Base-by-base conservation (phyloP, 2,329 filamentous ascomycete genomes). In the Pseudonectria foliicola region DNA sequence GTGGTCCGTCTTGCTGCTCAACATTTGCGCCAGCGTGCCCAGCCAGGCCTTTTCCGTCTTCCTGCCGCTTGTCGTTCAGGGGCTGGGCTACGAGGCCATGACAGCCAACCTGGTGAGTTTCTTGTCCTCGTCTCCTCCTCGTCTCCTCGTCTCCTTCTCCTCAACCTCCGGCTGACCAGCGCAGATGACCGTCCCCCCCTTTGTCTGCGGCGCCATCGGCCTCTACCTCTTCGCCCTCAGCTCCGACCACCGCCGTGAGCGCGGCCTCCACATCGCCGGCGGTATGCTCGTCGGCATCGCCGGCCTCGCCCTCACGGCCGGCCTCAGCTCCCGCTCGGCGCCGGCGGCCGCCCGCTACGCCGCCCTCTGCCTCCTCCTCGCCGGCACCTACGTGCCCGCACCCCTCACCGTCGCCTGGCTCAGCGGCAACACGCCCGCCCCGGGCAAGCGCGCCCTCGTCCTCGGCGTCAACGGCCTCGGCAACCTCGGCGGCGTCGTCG, bases 381-480 rank as follows among this genome's bases (percentile, higher is more conserved):
- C 46, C 3, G 50, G 50, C 13, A 44, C 47, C 32, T 53, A 53
- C 33, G 45, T 53, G 12, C 44, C 50, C 11, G 48, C 50, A 13
- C 50, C 50, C 28, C 37, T 53, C 23, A 53, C 50, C 11, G 46
- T 53, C 25, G 50, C 50, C 6, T 53, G 50, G 50, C 44, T 53
- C 13, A 53, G 46, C 28, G 50, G 50, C 38, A 53, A 53, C 31
- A 53, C 48, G 11, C 50, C 50, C n/a, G 49, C 53, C 29, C 49
- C 50, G 13, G 50, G 50, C 29, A 53, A 53, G 35, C 48, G 50
- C 10, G 45, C 50, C 11, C 45, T 53, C 10, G 49, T 53, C 7
- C 43, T 53, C 13, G 50, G 50, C n/a, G 46, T 50, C n/a, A 53
- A 53, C 33, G 40, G 51, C 27, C 52, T 53, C 26, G 50, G 50